Percentiles rank a stretch among this genome's conserved stretches.
phyloP scores from a whole-genome alignment of 2,329 filamentous ascomycete genomes.

The Ophiostoma montium region DNA sequence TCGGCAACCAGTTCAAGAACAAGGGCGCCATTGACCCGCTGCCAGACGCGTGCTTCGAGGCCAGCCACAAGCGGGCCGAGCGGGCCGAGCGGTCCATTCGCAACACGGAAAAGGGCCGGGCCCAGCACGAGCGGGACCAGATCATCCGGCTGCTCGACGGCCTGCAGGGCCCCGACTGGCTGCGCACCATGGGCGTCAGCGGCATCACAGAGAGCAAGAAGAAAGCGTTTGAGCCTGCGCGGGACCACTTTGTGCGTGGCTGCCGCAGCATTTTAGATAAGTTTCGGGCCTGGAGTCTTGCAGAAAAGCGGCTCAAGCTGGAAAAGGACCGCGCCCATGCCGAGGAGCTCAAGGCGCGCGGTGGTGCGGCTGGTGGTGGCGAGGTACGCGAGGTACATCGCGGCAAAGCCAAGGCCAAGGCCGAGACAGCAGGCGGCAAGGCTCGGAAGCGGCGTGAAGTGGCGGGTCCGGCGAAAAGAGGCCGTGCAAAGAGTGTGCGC shows the following conservation, averaged over 20 bases:
- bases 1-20: slow-evolving; percentile 31
- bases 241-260: slow-evolving; percentile 71
- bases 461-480: slow-evolving; percentile 12
- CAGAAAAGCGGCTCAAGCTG: slow-evolving; percentile 70
- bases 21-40: slow-evolving; percentile 38
- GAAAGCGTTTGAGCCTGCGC: slow-evolving; percentile 73
- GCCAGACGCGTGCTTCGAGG: slow-evolving; percentile 38
- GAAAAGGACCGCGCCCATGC: slow-evolving; percentile 54
- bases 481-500: neutral
- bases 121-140: slow-evolving; percentile 53
- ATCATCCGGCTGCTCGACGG: slow-evolving; percentile 59
- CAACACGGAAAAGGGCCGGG: slow-evolving; percentile 49
- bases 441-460: slow-evolving; percentile 8
- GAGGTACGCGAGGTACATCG: slow-evolving; percentile 9
- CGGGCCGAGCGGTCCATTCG: slow-evolving; percentile 47
- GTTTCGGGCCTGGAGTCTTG: slow-evolving; percentile 74
- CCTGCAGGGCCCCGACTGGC: slow-evolving; percentile 82
- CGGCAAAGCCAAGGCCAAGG: slow-evolving; percentile 10
- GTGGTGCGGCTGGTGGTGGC: slow-evolving; percentile 5
- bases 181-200: slow-evolving; percentile 80
- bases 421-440: slow-evolving; percentile 8
- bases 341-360: slow-evolving; percentile 29
- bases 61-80: slow-evolving; percentile 43
- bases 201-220: slow-evolving; percentile 74
- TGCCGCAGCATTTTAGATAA: slow-evolving; percentile 74